These are phyloP conservation scores for Dorcoceras hygrometricum DNA, from an alignment of 257 asterid genomes.

Conservation along the genomic window DNA sequence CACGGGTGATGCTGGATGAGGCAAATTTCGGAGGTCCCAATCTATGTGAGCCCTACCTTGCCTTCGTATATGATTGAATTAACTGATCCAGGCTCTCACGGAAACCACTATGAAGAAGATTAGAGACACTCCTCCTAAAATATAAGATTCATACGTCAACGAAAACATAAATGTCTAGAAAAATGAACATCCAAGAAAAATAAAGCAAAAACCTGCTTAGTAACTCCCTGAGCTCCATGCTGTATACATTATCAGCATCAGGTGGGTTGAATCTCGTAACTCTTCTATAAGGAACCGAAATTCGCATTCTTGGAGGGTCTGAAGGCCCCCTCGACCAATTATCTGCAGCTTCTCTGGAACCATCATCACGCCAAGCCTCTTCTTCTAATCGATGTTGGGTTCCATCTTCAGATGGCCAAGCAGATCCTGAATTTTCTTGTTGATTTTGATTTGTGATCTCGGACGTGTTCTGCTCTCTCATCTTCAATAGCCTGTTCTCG, in stretches of 20 bases:
- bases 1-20: conserved; percentile 72
- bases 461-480: conserved; percentile 33
- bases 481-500: conserved; percentile 28
- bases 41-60: conserved; percentile 69
- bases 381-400: conserved; percentile 42
- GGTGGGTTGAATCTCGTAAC: conserved; percentile 11
- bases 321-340: conserved; percentile 75
- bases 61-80: conserved; percentile 79
- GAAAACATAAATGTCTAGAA: conserved; percentile 16
- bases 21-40: conserved; percentile 77
- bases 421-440: conserved; percentile 44
- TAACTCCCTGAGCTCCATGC: conserved; percentile 8
- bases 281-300: conserved; percentile 54
- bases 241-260: conserved; percentile 33
- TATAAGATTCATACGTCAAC: conserved; percentile 18
- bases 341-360: conserved; percentile 57
- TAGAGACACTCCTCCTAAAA: conserved; percentile 94
- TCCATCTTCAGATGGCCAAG: conserved; percentile 51
- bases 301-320: conserved; percentile 76
- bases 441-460: conserved; percentile 38
- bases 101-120: conserved; percentile 90
- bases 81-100: conserved; percentile 90
- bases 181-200: conserved; percentile 5
- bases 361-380: conserved; percentile 58
- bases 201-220: conserved; percentile 60